Evolutionary conservation across 2,329 filamentous ascomycete species (phyloP), one percentile per base, ranked within the genome.

Genomic region (Fusarium agapanthi): DNA sequence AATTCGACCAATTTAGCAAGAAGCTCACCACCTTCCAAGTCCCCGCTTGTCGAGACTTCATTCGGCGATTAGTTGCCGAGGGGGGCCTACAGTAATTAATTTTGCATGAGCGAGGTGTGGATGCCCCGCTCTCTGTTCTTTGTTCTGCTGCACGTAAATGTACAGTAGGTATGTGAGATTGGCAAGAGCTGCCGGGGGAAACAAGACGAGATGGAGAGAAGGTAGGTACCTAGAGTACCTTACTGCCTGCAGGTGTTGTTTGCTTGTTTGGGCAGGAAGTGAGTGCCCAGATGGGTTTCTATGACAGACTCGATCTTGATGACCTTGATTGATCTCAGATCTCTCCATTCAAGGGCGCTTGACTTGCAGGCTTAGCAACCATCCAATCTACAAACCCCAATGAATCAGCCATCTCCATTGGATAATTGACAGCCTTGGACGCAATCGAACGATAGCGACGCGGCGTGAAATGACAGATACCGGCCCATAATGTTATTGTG

Each of bases 311-410:
- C 45, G 50, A 69, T 70, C 66, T 60, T 51, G 59, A 26, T 40
- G 56, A 61, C 37, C 45, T 59, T 53, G 35, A 51, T 41, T 66
- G 28, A 66, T 67, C 66, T 67, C 10, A 67, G 67, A 71, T 71
- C 50, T 61, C n/a, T 30, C 43, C 24, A 53, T 50, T 57, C 40
- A 18, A 41, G 32, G 40, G 24, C 54, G 55, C 38, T 65, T 65
- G 54, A 41, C 32, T 41, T 61, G 35, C 34, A 67, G 56, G 28
- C 24, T 53, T 43, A 40, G 32, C 18, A 66, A 26, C 53, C 37
- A 40, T 55, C 32, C 14, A 41, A 38, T 43, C 54, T 48, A 44
- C 32, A 38, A 30, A 30, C 22, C 32, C 22, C 53, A 38, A 53
- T 38, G 53, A 60, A 43, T 34, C 26, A 34, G 12, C 34, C 56